A percentile compares a stretch with the other conserved stretches of the same genome.
Evolutionary conservation across 225 moss, liverwort and hornwort species (phyloP).

Genomic region (Bryum argenteum): DNA sequence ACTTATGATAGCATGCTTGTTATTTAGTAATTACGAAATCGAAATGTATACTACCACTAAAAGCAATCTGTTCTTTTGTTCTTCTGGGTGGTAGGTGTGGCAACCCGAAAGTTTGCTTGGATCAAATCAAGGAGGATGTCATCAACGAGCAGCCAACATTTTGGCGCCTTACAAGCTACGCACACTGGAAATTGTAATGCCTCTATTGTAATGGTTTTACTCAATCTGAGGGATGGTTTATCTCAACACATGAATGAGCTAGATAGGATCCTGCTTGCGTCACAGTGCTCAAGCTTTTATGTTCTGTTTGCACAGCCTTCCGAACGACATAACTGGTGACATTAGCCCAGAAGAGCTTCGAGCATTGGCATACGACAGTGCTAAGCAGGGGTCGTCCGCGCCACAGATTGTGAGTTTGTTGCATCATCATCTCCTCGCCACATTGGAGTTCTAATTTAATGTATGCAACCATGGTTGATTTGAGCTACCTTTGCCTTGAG

Average conservation of each 20-base stretch:
- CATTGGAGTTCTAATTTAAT: neutral
- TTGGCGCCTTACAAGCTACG: conserved; percentile 92
- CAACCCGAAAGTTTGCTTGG: conserved; percentile 78
- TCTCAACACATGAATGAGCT: too few species aligned
- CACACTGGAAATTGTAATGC: conserved; percentile 87
- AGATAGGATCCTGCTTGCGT: conserved; percentile 2
- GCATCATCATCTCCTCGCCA: too few species aligned
- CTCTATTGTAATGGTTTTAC: conserved; percentile 1
- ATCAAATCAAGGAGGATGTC: conserved; percentile 82
- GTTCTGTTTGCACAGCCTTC: conserved; percentile 65
- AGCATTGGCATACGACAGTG: conserved; percentile 79
- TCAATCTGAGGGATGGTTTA: conserved; percentile 5
- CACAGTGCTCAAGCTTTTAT: conserved; percentile 15
- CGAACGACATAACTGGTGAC: conserved; percentile 88
- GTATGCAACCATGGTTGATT: conserved; percentile 13
- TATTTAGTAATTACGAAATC: neutral
- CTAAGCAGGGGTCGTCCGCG: conserved; percentile 72
- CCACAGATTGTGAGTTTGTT: conserved; percentile 72
- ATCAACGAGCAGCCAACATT: conserved; percentile 66
- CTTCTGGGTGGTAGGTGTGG: conserved; percentile 64
- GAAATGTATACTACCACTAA: too few species aligned
- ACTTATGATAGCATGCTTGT: neutral
- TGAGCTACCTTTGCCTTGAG: conserved; percentile 8
- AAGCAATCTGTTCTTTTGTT: neutral
- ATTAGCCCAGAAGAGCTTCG: conserved; percentile 93